Base-by-base conservation (phyloP, 1,139 yeast species). In the Geotrichum klebahnii region DNA sequence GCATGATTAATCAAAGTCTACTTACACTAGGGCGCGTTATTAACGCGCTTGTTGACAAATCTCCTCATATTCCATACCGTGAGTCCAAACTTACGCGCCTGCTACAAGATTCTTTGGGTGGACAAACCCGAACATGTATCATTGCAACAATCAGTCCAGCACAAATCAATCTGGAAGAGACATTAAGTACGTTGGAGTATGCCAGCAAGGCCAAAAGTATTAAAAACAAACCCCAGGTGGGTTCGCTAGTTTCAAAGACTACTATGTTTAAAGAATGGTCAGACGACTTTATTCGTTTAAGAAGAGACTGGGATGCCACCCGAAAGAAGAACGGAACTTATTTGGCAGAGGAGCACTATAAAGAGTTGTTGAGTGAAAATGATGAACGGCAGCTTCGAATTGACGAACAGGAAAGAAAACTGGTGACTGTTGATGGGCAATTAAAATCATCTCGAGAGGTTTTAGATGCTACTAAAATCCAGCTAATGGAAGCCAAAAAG, bases 141-240 rank as follows among this genome's bases (percentile, higher is more conserved):
- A 80, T 87, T 32, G 94, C 95, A 31, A 85, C 95, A 1, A 76
- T 89, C 3, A 84, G 95, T 2, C 96, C 95, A 0, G 88, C 92
- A 1, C 76, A 76, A 59, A 76, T 79, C 16, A 83, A 84, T 50
- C 62, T 81, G 42, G 95, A 85, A 33, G 95, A 88, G 66, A 86
- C 96, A 0, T 66, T 81, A 17, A 84, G 92, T 46, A 88, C 96
- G 0, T 71, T 89, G 52, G 94, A 86, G 57, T 89, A 88, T 65
- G 96, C 96, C 1, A 78, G 80, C 51, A 79, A 88, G 51, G 96
- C 71, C 14, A 85, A 85, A 59, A 81, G 79, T 52, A 86, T 88
- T 57, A 80, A 79, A 60, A 88, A 88, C 63, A 74, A 78, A 48
- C 90, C 90, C 48, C 89, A 82, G 61, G 76, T 71, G 63, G 84